Percentiles rank a stretch among this genome's conserved stretches.
Evolutionary conservation across 345 rosid genomes (phyloP).

Genomic region (Populus euphratica): DNA sequence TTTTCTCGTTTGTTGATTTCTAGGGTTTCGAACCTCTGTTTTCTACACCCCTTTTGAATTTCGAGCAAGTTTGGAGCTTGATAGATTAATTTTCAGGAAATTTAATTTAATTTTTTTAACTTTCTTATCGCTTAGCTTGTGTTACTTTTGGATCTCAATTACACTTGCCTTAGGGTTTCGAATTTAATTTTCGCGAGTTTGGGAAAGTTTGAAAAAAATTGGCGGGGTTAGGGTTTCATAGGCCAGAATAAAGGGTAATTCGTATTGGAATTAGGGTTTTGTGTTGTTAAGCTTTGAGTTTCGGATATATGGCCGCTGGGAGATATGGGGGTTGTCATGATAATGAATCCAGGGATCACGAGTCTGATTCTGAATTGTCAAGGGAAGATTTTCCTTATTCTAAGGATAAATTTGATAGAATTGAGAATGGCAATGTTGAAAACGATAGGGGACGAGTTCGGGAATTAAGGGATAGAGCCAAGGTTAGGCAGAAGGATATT

Average conservation of each 20-base stretch:
- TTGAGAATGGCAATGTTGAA: slow-evolving; percentile 41
- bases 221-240: slow-evolving; percentile 3
- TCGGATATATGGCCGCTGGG: slow-evolving; percentile 70
- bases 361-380: slow-evolving; percentile 48
- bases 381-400: slow-evolving; percentile 45
- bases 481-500: slow-evolving; percentile 62
- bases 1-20: not conserved
- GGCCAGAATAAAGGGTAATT: not conserved
- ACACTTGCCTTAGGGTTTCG: slow-evolving; percentile 13
- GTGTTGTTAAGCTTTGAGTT: not conserved
- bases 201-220: not conserved
- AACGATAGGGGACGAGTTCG: slow-evolving; percentile 33
- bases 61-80: not conserved
- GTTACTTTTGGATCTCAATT: slow-evolving; percentile 15
- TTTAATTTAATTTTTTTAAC: not conserved
- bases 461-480: slow-evolving; percentile 40
- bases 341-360: slow-evolving; percentile 57
- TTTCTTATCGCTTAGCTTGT: slow-evolving; percentile 3
- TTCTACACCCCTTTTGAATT: not conserved
- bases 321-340: slow-evolving; percentile 67
- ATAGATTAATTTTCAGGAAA: not conserved
- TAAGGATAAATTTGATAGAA: slow-evolving; percentile 40
- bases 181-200: not conserved
- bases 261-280: slow-evolving; percentile 31
- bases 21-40: slow-evolving; percentile 7